Base-by-base conservation (phyloP, 306 rosid genomes). In the Quercus alba region DNA sequence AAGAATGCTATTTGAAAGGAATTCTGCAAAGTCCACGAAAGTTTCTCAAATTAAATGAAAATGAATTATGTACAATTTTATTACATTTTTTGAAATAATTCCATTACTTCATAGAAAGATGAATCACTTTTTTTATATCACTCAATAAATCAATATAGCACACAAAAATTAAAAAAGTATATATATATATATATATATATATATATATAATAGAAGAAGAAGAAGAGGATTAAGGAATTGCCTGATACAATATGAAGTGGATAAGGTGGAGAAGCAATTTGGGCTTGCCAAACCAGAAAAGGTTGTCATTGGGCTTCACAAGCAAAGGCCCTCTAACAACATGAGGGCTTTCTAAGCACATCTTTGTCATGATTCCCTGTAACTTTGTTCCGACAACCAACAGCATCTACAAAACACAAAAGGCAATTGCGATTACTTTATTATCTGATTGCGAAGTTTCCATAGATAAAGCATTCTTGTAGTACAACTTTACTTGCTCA, bases 311-410 rank as follows among this genome's bases (percentile, higher is more conserved):
- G 62, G 94, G 90, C 81, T 75, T 82, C 80, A 90, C 90, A 28
- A 84, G 90, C 74, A 87, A 75, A 73, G 89, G 85, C 80, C 90
- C 94, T 85, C 85, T 77, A 1, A 90, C 86, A 49, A 90, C 85
- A 17, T 81, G 81, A 31, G 88, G 84, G 76, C 88, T 85, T 31
- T 89, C 94, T 21, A 89, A 55, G 69, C 87, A 85, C 94, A 85
- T 86, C 59, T 75, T 66, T 1, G 91, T 91, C 64, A 92, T 82
- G 73, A 90, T 88, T 52, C 85, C 75, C 31, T 89, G 87, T 5
- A 91, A 84, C 86, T 91, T 89, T 75, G 92, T 91, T 74, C 94
- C 94, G 56, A 91, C 91, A 52, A 88, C 62, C 74, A 88, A 78
- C 19, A 89, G 59, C 85, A 87, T 78, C 91, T 86, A 77, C 80